Percentiles rank a stretch among this genome's conserved stretches.
Conservation (phyloP, 208 protist species). For the Leishmania martiniquensis region DNA sequence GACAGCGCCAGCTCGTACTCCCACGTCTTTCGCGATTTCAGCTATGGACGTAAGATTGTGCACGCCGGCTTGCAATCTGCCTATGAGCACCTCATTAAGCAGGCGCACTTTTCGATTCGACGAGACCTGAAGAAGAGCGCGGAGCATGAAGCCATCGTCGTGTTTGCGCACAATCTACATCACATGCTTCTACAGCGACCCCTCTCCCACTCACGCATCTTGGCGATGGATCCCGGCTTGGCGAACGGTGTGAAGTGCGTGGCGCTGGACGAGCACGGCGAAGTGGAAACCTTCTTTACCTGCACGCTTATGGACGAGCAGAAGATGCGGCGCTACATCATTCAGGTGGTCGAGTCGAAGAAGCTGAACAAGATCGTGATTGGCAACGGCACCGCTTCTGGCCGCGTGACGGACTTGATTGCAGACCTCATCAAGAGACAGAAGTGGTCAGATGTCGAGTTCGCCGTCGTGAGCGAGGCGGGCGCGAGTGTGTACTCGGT, state of each 20-base stretch:
- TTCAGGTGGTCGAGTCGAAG: conserved; percentile 44
- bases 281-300: conserved; percentile 68
- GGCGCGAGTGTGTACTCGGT: conserved; percentile 89
- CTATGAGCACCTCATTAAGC: conserved; percentile 56
- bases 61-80: conserved; percentile 18
- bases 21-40: conserved; percentile 10
- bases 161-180: conserved; percentile 83
- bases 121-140: conserved; percentile 79
- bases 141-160: conserved; percentile 68
- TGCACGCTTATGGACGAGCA: conserved; percentile 66
- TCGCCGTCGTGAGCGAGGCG: conserved; percentile 84
- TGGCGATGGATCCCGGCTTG: conserved; percentile 89
- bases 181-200: conserved; percentile 86
- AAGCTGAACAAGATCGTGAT: conserved; percentile 84
- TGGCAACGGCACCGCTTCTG: conserved; percentile 85
- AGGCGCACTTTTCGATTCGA: conserved; percentile 46
- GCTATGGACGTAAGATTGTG: conserved; percentile 21
- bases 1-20: background rate
- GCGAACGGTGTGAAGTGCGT: conserved; percentile 87
- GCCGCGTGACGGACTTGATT: conserved; percentile 54
- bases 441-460: conserved; percentile 58
- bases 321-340: conserved; percentile 67
- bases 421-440: conserved; percentile 54
- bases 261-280: conserved; percentile 70
- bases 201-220: conserved; percentile 55